Conservation (phyloP, 176 grass and related monocot genomes). For the Carex cristatella region DNA sequence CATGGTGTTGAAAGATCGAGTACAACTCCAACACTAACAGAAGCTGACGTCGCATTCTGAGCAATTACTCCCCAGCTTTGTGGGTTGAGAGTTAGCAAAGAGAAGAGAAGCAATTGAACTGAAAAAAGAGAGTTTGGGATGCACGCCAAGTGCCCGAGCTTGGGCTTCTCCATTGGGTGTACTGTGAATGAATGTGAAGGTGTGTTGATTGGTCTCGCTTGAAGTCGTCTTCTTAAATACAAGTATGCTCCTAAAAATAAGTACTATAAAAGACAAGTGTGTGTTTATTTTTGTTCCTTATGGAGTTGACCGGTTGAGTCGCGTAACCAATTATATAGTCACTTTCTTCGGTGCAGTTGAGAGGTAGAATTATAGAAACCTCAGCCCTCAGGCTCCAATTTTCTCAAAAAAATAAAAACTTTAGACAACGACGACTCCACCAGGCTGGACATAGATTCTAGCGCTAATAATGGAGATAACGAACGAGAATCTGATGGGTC, state of each 20-base stretch:
- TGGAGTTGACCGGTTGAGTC: too few relatives aligned
- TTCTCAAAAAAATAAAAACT: too few relatives aligned
- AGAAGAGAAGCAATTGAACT: neutral
- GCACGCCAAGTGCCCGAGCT: neutral
- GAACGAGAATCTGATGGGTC: too few relatives aligned
- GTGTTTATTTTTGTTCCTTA: too few relatives aligned
- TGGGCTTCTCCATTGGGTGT: conserved; percentile 3
- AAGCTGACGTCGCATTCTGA: conserved; percentile 13
- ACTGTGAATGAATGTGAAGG: neutral
- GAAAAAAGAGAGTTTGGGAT: neutral
- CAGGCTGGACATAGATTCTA: too few relatives aligned
- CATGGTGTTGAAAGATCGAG: conserved; percentile 14
- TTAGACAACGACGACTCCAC: too few relatives aligned
- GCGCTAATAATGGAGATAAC: too few relatives aligned
- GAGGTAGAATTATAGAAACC: too few relatives aligned
- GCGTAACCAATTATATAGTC: too few relatives aligned
- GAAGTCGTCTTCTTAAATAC: neutral
- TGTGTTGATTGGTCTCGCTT: neutral
- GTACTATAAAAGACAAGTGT: too few relatives aligned
- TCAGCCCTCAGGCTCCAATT: too few relatives aligned
- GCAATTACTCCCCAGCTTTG: neutral
- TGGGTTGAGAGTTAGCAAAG: neutral
- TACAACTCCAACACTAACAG: conserved; percentile 35
- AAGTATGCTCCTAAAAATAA: neutral
- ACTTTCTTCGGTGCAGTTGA: too few relatives aligned